Conservation (phyloP, 169 alveolate genomes). For the Cryptosporidium ryanae region DNA sequence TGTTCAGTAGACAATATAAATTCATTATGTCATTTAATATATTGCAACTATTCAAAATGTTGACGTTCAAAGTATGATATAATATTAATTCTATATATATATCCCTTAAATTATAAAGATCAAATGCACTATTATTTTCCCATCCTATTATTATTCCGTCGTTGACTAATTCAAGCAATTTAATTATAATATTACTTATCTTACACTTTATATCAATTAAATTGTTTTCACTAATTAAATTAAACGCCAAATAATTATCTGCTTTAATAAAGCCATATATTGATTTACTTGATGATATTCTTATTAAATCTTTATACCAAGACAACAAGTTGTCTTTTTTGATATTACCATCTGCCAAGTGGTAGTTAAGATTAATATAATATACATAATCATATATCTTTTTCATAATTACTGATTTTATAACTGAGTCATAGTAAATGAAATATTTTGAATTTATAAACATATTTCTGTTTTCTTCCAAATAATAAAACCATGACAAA, state of each 20-base stretch:
- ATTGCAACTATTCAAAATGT: not conserved
- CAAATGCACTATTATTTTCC: not conserved
- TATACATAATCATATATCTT: conserved; percentile 4
- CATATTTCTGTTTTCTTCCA: conserved; percentile 13
- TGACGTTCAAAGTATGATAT: not conserved
- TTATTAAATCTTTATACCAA: conserved; percentile 11
- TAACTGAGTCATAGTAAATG: conserved; percentile 1
- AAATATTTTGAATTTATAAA: conserved; percentile 5
- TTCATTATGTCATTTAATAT: not conserved
- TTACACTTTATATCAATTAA: not conserved
- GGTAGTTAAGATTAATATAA: conserved; percentile 5
- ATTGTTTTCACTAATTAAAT: not conserved
- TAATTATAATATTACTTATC: not conserved
- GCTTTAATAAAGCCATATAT: not conserved
- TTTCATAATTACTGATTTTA: conserved; percentile 34
- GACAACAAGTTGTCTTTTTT: not conserved
- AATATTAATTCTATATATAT: conserved; percentile 1
- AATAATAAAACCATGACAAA: conserved; percentile 36
- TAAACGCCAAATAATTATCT: not conserved
- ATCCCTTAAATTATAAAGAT: not conserved
- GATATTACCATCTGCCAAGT: not conserved
- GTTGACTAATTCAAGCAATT: not conserved
- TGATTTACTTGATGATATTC: not conserved
- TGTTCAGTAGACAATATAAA: not conserved
- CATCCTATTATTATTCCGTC: not conserved